Conservation (phyloP, 1,284 basidiomycete species). For the Rhodotorula sp. region DNA sequence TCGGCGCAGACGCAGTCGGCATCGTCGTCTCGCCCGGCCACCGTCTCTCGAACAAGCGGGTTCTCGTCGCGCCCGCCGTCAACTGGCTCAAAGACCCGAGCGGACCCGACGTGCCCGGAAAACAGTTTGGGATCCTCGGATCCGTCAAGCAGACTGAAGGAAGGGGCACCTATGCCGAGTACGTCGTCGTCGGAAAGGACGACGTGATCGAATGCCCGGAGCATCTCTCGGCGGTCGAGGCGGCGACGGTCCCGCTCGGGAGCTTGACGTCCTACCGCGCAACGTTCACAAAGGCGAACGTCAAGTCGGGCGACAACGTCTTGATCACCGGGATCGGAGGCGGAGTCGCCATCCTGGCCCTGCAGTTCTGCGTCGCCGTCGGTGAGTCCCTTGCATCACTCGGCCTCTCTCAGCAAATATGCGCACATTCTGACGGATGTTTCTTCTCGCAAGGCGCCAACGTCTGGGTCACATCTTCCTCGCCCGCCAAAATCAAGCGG, state of each 20-base stretch:
- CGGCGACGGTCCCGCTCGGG: slow-evolving; percentile 72
- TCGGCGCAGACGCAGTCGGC: slow-evolving; percentile 44
- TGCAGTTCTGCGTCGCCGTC: slow-evolving; percentile 72
- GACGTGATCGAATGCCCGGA: slow-evolving; percentile 66
- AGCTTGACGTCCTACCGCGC: slow-evolving; percentile 81
- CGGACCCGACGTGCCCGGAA: slow-evolving; percentile 38
- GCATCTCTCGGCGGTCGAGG: slow-evolving; percentile 64
- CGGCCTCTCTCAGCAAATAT: too few species aligned
- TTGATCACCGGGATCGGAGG: slow-evolving; percentile 69
- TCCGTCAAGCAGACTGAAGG: slow-evolving; percentile 35
- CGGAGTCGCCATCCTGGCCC: slow-evolving; percentile 72
- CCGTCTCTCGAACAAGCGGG: slow-evolving; percentile 33
- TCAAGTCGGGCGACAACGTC: slow-evolving; percentile 66
- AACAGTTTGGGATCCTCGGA: slow-evolving; percentile 42
- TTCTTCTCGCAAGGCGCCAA: slow-evolving; percentile 58
- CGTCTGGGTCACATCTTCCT: slow-evolving; percentile 75
- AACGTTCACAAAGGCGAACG: slow-evolving; percentile 64
- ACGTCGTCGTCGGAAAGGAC: slow-evolving; percentile 68
- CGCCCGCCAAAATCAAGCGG: slow-evolving; percentile 64
- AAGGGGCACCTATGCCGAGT: slow-evolving; percentile 70
- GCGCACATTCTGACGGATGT: too few species aligned
- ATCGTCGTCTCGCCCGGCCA: slow-evolving; percentile 37
- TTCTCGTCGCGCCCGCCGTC: slow-evolving; percentile 39
- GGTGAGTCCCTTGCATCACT: slow-evolving; percentile 4
- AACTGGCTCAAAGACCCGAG: slow-evolving; percentile 34